Evolutionary conservation across 306 rosid genomes (phyloP).

Genomic region (Cicer yamashitae): DNA sequence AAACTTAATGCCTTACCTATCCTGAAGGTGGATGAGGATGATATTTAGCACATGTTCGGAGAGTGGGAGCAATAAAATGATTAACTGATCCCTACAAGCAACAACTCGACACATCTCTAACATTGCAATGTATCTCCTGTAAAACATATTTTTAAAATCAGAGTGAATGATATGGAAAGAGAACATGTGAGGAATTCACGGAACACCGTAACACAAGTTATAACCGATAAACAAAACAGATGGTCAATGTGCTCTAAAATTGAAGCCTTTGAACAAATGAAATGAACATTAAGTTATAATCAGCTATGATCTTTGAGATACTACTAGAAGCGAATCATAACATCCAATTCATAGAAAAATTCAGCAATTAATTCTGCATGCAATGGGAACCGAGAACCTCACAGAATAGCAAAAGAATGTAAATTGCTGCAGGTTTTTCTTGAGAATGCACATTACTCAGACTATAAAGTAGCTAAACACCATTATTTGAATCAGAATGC

Average conservation of each 20-base stretch:
- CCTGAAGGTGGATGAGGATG: conserved; percentile 81
- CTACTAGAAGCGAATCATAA: conserved; percentile 3
- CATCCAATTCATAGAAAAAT: neutral
- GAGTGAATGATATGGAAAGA: neutral
- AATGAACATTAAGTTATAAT: conserved; percentile 28
- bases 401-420: neutral
- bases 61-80: conserved; percentile 72
- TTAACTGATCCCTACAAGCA: conserved; percentile 72
- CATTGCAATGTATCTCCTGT: conserved; percentile 92
- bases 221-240: neutral
- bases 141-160: conserved; percentile 46
- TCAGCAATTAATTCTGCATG: conserved; percentile 10
- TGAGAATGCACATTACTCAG: conserved; percentile 7
- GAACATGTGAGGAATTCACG: conserved; percentile 12
- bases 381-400: neutral
- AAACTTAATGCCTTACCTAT: conserved; percentile 59
- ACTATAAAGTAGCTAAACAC: neutral
- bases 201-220: neutral
- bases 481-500: neutral
- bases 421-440: conserved; percentile 3
- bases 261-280: conserved; percentile 7
- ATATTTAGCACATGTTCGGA: conserved; percentile 80
- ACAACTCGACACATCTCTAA: conserved; percentile 93
- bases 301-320: conserved; percentile 4
- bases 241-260: neutral